Conservation (phyloP, 495 filamentous ascomycete species). For the Podospora comata region DNA sequence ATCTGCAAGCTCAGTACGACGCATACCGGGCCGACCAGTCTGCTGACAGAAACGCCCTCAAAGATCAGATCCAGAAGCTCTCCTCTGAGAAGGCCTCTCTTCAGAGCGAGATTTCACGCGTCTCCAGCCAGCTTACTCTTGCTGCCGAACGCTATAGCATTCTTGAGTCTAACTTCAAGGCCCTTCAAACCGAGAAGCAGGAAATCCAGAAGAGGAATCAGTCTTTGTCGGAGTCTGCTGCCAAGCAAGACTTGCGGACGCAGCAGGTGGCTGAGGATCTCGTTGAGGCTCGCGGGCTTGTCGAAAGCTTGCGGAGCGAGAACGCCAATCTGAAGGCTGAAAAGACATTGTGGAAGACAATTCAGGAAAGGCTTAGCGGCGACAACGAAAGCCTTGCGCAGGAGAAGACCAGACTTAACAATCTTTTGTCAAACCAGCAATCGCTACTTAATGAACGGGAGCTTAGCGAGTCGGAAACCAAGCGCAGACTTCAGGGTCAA, state of each 20-base stretch:
- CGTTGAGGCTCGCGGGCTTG: constrained; percentile 73
- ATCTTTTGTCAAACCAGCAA: constrained; percentile 73
- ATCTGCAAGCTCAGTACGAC: constrained; percentile 87
- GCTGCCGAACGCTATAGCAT: constrained; percentile 81
- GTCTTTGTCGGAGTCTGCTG: constrained; percentile 70
- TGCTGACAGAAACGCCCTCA: constrained; percentile 72
- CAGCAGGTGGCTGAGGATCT: constrained; percentile 93
- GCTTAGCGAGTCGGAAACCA: constrained; percentile 73
- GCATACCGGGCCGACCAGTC: constrained; percentile 80
- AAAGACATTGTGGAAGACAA: constrained; percentile 84
- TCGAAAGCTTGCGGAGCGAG: constrained; percentile 86
- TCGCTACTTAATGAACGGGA: constrained; percentile 88
- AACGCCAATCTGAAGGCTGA: constrained; percentile 91
- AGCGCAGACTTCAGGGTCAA: constrained; percentile 70
- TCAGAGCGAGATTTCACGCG: constrained; percentile 70
- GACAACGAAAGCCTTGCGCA: constrained; percentile 82
- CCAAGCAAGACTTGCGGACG: constrained; percentile 82
- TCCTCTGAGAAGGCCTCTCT: constrained; percentile 77
- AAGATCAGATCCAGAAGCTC: constrained; percentile 80
- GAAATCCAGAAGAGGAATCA: constrained; percentile 80
- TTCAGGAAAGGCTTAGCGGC: constrained; percentile 79
- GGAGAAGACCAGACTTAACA: constrained; percentile 77
- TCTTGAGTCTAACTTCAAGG: constrained; percentile 81
- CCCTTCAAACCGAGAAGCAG: constrained; percentile 75
- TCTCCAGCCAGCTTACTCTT: constrained; percentile 77